Conservation (phyloP, 768 basidiomycete genomes). For the Leccinum barrowsii region DNA sequence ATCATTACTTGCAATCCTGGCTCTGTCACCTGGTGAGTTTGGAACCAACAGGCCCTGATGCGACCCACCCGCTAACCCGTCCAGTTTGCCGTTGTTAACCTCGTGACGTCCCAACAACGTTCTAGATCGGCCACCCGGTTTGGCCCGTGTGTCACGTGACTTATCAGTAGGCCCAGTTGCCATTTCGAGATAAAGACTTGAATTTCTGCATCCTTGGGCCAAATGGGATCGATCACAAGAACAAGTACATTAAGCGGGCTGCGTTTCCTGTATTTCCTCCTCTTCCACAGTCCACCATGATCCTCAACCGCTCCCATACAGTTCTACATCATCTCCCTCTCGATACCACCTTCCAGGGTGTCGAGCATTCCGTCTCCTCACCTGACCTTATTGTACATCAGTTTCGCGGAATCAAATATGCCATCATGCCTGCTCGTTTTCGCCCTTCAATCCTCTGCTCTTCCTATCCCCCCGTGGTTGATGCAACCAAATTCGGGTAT, state of each 20-base stretch:
- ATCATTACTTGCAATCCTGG: not conserved
- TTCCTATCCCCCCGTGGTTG: constrained; percentile 53
- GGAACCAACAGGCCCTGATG: not conserved
- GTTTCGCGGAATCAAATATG: constrained; percentile 78
- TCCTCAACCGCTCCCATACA: constrained; percentile 24
- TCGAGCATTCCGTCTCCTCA: constrained; percentile 59
- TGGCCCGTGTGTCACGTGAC: constrained; percentile 25
- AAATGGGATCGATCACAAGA: constrained; percentile 24
- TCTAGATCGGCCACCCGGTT: constrained; percentile 7
- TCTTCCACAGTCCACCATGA: constrained; percentile 21
- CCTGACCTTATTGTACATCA: constrained; percentile 57
- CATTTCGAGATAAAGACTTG: constrained; percentile 18
- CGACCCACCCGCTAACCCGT: not conserved
- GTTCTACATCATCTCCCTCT: constrained; percentile 52
- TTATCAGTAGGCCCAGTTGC: constrained; percentile 16
- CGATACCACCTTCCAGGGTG: constrained; percentile 61
- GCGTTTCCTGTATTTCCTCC: not conserved
- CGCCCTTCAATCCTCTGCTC: constrained; percentile 65
- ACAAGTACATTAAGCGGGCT: constrained; percentile 14
- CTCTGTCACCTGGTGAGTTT: not conserved
- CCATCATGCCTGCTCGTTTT: constrained; percentile 68
- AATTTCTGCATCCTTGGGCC: constrained; percentile 17
- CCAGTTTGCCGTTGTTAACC: constrained; percentile 10
- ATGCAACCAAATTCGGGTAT: constrained; percentile 68
- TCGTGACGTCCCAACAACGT: constrained; percentile 1